phyloP scores from a whole-genome alignment of 2,329 filamentous ascomycete species.

The Didymella sp. region DNA sequence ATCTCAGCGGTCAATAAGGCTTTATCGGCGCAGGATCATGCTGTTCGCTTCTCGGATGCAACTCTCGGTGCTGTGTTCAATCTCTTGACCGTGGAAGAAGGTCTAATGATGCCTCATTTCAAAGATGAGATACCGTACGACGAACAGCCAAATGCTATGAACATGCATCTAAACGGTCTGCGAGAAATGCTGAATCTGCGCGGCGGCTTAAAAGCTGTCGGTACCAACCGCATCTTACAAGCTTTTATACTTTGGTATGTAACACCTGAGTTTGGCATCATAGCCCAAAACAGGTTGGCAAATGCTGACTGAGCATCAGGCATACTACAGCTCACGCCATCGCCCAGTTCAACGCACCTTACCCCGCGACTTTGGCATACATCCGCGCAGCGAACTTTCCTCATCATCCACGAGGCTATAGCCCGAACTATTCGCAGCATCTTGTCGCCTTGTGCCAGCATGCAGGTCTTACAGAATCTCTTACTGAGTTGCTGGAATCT shows the following conservation, averaged over 20 bases:
- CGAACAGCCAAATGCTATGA: slow-evolving; percentile 41
- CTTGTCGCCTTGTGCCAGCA: slow-evolving; percentile 40
- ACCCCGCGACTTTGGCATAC: slow-evolving; percentile 41
- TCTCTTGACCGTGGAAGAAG: slow-evolving; percentile 47
- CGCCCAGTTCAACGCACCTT: slow-evolving; percentile 43
- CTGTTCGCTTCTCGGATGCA: slow-evolving; percentile 43
- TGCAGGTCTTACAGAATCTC: slow-evolving; percentile 38
- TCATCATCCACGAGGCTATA: slow-evolving; percentile 41
- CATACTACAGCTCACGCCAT: slow-evolving; percentile 50
- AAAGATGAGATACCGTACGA: slow-evolving; percentile 29
- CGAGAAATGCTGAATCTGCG: slow-evolving; percentile 46
- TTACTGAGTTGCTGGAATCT: slow-evolving; percentile 39
- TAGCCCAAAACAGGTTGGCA: slow-evolving; percentile 36
- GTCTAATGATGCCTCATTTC: slow-evolving; percentile 35
- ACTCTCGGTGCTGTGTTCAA: slow-evolving; percentile 51
- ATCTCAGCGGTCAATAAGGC: slow-evolving; percentile 45
- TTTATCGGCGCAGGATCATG: slow-evolving; percentile 37
- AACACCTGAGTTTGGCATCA: slow-evolving; percentile 14
- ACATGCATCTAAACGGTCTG: slow-evolving; percentile 45
- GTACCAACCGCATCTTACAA: slow-evolving; percentile 49
- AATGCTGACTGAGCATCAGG: slow-evolving; percentile 51
- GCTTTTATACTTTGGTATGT: slow-evolving; percentile 53
- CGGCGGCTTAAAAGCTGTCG: slow-evolving; percentile 44
- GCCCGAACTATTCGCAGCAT: slow-evolving; percentile 38
- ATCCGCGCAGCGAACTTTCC: slow-evolving; percentile 38